These are phyloP conservation scores for Colletotrichum sp. DNA, from an alignment of 2,329 filamentous ascomycete species.

Conservation along the genomic window DNA sequence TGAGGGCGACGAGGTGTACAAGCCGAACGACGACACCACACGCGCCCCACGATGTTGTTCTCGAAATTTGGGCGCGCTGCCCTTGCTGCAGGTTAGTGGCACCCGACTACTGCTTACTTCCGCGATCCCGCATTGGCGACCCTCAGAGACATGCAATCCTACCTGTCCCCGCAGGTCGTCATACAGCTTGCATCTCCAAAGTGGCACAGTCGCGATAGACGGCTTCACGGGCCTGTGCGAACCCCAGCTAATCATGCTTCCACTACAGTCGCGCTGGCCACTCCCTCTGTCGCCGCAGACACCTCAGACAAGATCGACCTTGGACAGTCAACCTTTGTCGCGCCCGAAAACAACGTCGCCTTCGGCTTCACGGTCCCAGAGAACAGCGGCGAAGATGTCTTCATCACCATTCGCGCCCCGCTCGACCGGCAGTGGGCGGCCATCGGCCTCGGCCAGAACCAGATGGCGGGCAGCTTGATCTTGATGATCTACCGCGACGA, in stretches of 20 bases:
- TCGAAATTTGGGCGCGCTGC: conserved; percentile 13
- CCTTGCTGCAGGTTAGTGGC: conserved; percentile 21
- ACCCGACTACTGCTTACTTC: not conserved
- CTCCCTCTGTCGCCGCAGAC: conserved; percentile 28
- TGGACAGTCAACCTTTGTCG: conserved; percentile 48
- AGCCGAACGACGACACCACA: not conserved
- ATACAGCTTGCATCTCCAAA: not conserved
- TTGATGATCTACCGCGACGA: conserved; percentile 59
- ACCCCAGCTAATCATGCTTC: not conserved
- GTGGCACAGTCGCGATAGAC: not conserved
- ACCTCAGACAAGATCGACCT: conserved; percentile 26
- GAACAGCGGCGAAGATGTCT: conserved; percentile 52
- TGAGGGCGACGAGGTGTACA: not conserved
- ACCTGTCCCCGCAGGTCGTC: not conserved
- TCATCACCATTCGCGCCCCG: conserved; percentile 58
- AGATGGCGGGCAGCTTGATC: conserved; percentile 58
- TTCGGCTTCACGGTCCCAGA: conserved; percentile 57
- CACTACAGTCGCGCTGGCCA: conserved; percentile 17
- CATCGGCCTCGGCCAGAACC: conserved; percentile 57
- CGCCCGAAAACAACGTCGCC: conserved; percentile 45
- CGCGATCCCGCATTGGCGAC: not conserved
- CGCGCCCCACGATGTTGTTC: conserved; percentile 16
- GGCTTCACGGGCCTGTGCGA: not conserved
- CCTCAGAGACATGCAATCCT: not conserved
- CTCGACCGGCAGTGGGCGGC: conserved; percentile 55